Evolutionary conservation across 2,329 filamentous ascomycete genomes (phyloP), one percentile per base, ranked within the genome.

Genomic region (Corynespora cassiicola): DNA sequence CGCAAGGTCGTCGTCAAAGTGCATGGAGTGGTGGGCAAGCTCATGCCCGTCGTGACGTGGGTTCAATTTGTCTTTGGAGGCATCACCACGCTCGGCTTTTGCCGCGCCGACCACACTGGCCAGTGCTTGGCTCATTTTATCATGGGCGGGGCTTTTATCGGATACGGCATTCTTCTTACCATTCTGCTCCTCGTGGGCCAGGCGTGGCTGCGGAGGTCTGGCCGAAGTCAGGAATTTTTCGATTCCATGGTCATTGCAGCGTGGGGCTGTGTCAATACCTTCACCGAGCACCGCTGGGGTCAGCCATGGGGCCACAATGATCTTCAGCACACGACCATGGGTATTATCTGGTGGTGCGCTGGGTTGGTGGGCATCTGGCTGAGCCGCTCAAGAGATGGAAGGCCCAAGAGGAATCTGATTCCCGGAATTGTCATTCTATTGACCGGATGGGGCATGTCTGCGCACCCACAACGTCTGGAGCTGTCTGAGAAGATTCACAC

Each of bases 291-390:
- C 65, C 83, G 87, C 35, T 99, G 94, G 94, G 94, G 94, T 37
- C 78, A 78, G 1, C 79, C 82, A 0, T 99, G 94, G 94, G 90
- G 87, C 35, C 84, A 82, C 69, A 97, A 96, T 62, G 94, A 99
- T 68, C 83, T 96, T 73, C 92, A 99, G 68, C 94, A 99, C 69
- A 99, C 94, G 0, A 89, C 88, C n/a, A 97, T 99, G 92, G 94
- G 94, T n/a, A 83, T 99, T 47, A 84, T 99, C 34, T 99, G 94
- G 94, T 99, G 92, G 92, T 88, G 85, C 57, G 92, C 94, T 6
- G 94, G 94, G 16, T 74, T 99, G 19, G 80, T 92, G 8, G 94
- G 94, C 26, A 80, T 99, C 35, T 99, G 92, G 94, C 77, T 99
- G 24, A 95, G 90, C 66, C 81, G 83, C 47, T 89, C 86, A 63